phyloP scores from a whole-genome alignment of 768 basidiomycete species.

The Collybia sordida region DNA sequence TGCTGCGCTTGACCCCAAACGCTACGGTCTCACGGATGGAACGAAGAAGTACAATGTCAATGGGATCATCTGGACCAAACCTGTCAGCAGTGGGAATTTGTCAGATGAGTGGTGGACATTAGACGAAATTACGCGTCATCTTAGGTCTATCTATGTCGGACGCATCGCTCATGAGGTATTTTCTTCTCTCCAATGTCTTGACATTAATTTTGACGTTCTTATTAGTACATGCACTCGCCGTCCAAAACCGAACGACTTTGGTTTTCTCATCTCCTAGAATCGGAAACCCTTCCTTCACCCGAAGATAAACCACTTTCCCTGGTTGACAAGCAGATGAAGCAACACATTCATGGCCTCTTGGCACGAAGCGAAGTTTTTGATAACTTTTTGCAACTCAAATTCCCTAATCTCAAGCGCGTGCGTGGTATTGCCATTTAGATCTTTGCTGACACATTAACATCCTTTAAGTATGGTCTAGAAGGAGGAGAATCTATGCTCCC shows the following conservation, averaged over 20 bases:
- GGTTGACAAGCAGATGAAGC: constrained; percentile 38
- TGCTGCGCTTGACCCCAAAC: constrained; percentile 68
- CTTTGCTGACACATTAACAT: not conserved
- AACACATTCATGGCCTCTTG: constrained; percentile 66
- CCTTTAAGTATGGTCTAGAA: constrained; percentile 75
- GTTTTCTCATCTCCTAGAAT: constrained; percentile 87
- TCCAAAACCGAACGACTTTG: constrained; percentile 84
- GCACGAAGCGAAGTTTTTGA: constrained; percentile 81
- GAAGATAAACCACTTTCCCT: constrained; percentile 29
- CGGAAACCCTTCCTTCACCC: constrained; percentile 39
- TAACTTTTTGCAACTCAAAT: constrained; percentile 82
- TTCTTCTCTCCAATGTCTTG: not conserved
- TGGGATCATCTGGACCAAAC: constrained; percentile 78
- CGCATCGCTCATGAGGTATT: constrained; percentile 82
- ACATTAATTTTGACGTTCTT: not conserved
- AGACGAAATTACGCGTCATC: constrained; percentile 65
- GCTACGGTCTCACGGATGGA: constrained; percentile 70
- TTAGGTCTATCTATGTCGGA: constrained; percentile 77
- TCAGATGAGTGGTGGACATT: constrained; percentile 48
- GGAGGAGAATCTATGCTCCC: constrained; percentile 95
- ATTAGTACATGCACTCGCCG: constrained; percentile 80
- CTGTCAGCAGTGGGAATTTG: constrained; percentile 29
- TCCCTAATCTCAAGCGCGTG: constrained; percentile 80
- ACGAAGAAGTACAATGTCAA: constrained; percentile 63
- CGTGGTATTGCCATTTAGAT: constrained; percentile 9